Evolutionary conservation across 352 stramenopile species (phyloP), one percentile per base, ranked within the genome.

Genomic region (Thalassiosira mediterranea): DNA sequence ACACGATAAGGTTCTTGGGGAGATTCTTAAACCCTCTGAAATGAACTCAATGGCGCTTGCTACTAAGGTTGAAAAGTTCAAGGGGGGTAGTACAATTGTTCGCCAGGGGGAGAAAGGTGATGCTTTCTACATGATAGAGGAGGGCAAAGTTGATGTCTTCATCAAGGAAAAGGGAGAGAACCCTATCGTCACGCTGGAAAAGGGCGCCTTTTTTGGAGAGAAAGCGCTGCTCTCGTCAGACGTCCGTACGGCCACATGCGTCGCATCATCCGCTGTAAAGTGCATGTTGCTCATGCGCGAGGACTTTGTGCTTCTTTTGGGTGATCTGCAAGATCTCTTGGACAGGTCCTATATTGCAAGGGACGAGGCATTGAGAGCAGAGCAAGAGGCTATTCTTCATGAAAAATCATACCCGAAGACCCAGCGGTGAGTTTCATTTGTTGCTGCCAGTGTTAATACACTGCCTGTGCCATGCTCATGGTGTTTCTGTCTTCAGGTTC

Each of bases 261-360:
- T 84, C 28, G 86, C 86, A 0, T 73, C 64, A 53, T 70, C 74
- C 52, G 72, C 69, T 40, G 85, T 80, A 15, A 79, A 73, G 52
- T 80, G 68, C 38, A 93, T 59, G 7, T 94, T 96, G 47, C 88
- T 98, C 13, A 95, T 94, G 8, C 90, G 95, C n/a, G 91, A 97
- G 13, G 94, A 97, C 81, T 98, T 98, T 31, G 93, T 97, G 46
- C 89, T 97, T 72, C 93, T 96, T n/a, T 73, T 97, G 1, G 95
- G 95, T 3, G 91, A 91, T 62, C 79, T 97, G 60, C 80, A 87
- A 29, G 72, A 73, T 15, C 73, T 89, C 23, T 51, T 88, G 54
- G 79, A 84, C 28, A 63, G 57, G n/a, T n/a, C 40, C 40, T 21
- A 11, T 29, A 74, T 38, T 62, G 59, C 13, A 42, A n/a, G n/a